Percentiles rank a stretch among this genome's conserved stretches.
Evolutionary conservation across 2,329 filamentous ascomycete species (phyloP).

Genomic region (Fusarium keratoplasticum): DNA sequence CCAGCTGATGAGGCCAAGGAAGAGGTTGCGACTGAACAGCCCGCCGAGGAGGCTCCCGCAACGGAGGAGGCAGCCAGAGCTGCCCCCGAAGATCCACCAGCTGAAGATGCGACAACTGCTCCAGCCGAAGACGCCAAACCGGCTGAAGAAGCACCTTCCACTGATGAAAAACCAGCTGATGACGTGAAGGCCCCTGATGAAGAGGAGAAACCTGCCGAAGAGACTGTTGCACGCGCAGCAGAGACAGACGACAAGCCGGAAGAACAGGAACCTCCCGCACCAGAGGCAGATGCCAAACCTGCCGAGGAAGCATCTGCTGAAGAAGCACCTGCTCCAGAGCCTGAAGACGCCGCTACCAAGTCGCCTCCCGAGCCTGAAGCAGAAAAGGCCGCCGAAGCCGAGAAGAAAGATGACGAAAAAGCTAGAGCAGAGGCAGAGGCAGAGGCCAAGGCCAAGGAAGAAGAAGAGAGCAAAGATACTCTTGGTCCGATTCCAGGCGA

Average conservation of each 20-base stretch:
- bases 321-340: conserved; percentile 2
- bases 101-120: conserved; percentile 16
- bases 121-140: conserved; percentile 16
- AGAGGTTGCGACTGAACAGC: neutral
- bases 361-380: conserved; percentile 32
- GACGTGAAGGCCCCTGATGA: conserved; percentile 27
- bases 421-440: conserved; percentile 10
- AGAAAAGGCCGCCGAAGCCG: conserved; percentile 28
- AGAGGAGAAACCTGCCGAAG: conserved; percentile 29
- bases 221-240: conserved; percentile 4
- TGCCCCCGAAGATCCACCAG: conserved; percentile 12
- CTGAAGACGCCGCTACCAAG: conserved; percentile 32
- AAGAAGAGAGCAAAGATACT: conserved; percentile 54
- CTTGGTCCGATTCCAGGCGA: conserved; percentile 53
- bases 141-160: conserved; percentile 29
- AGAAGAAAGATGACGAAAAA: conserved; percentile 29
- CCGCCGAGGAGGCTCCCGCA: neutral
- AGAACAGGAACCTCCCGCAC: conserved; percentile 23
- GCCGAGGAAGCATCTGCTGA: conserved; percentile 24
- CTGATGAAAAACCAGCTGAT: conserved; percentile 41
- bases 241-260: conserved; percentile 16
- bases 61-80: conserved; percentile 8
- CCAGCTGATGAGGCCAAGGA: conserved; percentile 18
- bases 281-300: conserved; percentile 29
- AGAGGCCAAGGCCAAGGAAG: conserved; percentile 40